These are phyloP conservation scores for Torulaspora quercuum DNA, from an alignment of 805 yeast genomes.

Conservation along the genomic window DNA sequence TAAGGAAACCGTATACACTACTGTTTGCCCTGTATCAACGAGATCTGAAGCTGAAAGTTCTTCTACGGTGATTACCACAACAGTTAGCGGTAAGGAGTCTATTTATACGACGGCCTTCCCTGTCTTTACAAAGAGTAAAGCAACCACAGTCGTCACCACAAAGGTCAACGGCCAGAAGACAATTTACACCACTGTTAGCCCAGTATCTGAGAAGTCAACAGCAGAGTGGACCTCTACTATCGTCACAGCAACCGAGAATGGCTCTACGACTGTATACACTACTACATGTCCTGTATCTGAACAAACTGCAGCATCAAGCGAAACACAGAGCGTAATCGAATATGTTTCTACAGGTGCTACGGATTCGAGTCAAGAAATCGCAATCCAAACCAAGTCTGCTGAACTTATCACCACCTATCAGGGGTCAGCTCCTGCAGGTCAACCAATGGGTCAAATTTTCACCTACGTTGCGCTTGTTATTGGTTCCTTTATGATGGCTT, in stretches of 20 bases:
- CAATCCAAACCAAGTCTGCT: too few species aligned
- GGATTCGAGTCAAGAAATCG: too few species aligned
- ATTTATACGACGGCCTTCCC: constrained; percentile 19
- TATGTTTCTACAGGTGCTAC: too few species aligned
- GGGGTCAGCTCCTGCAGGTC: constrained; percentile 9
- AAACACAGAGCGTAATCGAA: too few species aligned
- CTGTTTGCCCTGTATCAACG: constrained; percentile 16
- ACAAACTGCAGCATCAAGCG: constrained; percentile 1
- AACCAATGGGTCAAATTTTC: constrained; percentile 2
- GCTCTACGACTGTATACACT: constrained; percentile 12
- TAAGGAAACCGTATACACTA: constrained; percentile 16
- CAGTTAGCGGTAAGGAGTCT: constrained; percentile 6
- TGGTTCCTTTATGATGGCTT: constrained; percentile 7
- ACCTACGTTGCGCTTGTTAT: constrained; percentile 5
- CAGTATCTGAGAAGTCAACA: too few species aligned
- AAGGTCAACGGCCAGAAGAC: constrained; percentile 14
- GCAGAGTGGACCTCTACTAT: too few species aligned
- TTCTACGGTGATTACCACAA: constrained; percentile 13
- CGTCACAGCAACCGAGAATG: constrained; percentile 12
- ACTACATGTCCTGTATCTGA: constrained; percentile 15
- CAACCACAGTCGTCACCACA: constrained; percentile 12
- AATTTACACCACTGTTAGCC: constrained; percentile 12
- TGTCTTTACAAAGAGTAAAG: constrained; percentile 7
- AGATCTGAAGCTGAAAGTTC: constrained; percentile 8
- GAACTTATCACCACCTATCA: constrained; percentile 7